These are phyloP conservation scores for Metarhizium sp. DNA, from an alignment of 2,329 filamentous ascomycete genomes.

Conservation along the genomic window DNA sequence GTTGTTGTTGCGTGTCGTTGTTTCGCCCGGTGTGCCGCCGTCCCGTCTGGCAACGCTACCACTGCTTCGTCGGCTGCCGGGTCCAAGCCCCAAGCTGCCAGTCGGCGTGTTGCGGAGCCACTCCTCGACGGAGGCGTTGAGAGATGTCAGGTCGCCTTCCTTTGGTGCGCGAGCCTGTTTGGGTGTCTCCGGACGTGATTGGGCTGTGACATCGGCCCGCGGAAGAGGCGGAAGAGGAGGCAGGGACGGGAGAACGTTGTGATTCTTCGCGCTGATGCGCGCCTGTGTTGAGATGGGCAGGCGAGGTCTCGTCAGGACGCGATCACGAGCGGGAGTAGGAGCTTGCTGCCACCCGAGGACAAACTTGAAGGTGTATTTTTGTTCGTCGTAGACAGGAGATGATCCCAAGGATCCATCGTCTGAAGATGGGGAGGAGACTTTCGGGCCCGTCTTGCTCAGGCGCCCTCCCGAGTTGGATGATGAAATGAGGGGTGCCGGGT, in stretches of 20 bases:
- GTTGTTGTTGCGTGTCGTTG: background rate
- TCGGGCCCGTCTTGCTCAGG: background rate
- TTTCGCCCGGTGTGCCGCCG: constrained; percentile 2
- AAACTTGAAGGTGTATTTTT: constrained; percentile 64
- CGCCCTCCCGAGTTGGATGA: constrained; percentile 2
- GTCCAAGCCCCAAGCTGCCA: background rate
- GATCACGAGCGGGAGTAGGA: constrained; percentile 44
- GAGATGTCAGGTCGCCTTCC: constrained; percentile 6
- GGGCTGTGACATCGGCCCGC: background rate
- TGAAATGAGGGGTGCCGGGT: background rate
- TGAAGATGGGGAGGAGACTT: constrained; percentile 26
- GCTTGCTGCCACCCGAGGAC: constrained; percentile 57
- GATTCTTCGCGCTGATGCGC: constrained; percentile 36
- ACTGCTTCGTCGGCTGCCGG: background rate
- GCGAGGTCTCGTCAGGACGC: constrained; percentile 57
- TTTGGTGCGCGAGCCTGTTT: background rate
- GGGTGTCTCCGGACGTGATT: background rate
- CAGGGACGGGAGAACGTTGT: constrained; percentile 5
- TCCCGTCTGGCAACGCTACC: background rate
- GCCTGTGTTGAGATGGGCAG: constrained; percentile 63
- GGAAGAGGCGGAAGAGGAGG: background rate
- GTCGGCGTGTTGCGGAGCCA: constrained; percentile 12
- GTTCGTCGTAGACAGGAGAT: constrained; percentile 43
- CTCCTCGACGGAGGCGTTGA: constrained; percentile 23
- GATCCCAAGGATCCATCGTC: constrained; percentile 47